These are phyloP conservation scores for Ligustrum vulgare DNA, from an alignment of 257 asterid species.

Conservation along the genomic window DNA sequence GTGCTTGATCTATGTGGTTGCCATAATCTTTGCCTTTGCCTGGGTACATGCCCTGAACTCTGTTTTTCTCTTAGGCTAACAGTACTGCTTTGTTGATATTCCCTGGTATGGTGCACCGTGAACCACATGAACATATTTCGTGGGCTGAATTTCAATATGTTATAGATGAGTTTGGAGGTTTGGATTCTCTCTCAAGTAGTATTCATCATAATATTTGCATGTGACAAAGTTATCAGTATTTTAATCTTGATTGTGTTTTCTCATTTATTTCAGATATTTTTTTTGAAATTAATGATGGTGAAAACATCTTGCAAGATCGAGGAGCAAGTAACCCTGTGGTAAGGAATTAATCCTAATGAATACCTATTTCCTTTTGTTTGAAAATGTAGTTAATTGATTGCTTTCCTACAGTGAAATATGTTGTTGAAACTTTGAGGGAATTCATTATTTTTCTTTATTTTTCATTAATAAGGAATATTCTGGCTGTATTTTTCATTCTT, in stretches of 20 bases:
- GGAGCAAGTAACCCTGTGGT: conserved; percentile 82
- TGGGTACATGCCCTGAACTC: conserved; percentile 23
- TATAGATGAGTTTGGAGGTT: conserved; percentile 79
- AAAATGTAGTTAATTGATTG: background rate
- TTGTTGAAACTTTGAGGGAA: background rate
- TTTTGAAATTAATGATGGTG: conserved; percentile 62
- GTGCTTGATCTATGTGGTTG: conserved; percentile 2
- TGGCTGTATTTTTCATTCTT: conserved; percentile 8
- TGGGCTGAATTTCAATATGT: conserved; percentile 74
- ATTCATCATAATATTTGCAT: background rate
- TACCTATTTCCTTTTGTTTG: background rate
- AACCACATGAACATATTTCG: conserved; percentile 70
- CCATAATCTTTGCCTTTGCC: conserved; percentile 1
- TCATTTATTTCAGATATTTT: conserved; percentile 54
- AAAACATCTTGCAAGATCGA: conserved; percentile 64
- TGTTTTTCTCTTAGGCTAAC: conserved; percentile 50
- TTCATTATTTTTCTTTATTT: conserved; percentile 1
- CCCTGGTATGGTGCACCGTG: conserved; percentile 63
- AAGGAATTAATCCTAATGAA: conserved; percentile 34
- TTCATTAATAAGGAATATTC: conserved; percentile 13
- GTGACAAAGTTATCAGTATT: background rate
- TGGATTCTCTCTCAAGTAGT: conserved; percentile 18
- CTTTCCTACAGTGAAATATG: background rate
- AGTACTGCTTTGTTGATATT: conserved; percentile 56
- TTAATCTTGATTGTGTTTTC: conserved; percentile 1